These are phyloP conservation scores for Pyronema domesticum DNA, from an alignment of 495 filamentous ascomycete species.

Conservation along the genomic window DNA sequence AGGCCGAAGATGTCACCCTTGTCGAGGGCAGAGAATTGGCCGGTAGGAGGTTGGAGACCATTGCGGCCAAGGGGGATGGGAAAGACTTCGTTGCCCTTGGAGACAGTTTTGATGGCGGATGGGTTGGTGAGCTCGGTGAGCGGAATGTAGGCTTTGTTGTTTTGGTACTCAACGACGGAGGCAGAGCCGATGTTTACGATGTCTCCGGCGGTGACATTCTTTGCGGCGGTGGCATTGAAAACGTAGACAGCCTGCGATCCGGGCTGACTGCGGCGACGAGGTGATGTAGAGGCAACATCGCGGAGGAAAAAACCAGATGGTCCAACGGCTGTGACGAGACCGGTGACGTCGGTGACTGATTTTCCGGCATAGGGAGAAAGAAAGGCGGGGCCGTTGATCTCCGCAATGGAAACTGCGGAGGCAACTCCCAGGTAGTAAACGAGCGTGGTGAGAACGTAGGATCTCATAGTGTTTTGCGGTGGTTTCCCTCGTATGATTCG, in stretches of 20 bases:
- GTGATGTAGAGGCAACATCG: constrained; percentile 27
- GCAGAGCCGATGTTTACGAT: constrained; percentile 35
- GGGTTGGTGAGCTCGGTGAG: constrained; percentile 38
- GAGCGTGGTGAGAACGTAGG: too few species aligned
- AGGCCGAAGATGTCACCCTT: constrained; percentile 34
- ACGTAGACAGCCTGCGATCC: constrained; percentile 42
- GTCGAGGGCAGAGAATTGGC: constrained; percentile 35
- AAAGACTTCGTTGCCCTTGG: constrained; percentile 29
- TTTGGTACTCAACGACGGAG: constrained; percentile 38
- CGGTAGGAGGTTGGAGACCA: constrained; percentile 32
- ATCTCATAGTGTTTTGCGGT: too few species aligned
- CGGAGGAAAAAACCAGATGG: constrained; percentile 41
- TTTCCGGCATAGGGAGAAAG: constrained; percentile 37
- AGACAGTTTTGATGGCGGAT: constrained; percentile 30
- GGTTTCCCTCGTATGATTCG: too few species aligned
- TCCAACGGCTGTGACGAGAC: constrained; percentile 41
- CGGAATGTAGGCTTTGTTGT: constrained; percentile 33
- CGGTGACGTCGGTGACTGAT: constrained; percentile 35
- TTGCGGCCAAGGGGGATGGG: constrained; percentile 38
- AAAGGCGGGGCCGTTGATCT: constrained; percentile 45
- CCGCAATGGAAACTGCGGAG: constrained; percentile 36
- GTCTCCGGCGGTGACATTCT: constrained; percentile 36
- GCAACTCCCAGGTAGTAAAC: background rate
- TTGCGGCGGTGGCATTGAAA: constrained; percentile 27
- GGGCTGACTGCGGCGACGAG: background rate